These are phyloP conservation scores for Helotiales sp. DNA, from an alignment of 2,329 filamentous ascomycete genomes.

Conservation along the genomic window DNA sequence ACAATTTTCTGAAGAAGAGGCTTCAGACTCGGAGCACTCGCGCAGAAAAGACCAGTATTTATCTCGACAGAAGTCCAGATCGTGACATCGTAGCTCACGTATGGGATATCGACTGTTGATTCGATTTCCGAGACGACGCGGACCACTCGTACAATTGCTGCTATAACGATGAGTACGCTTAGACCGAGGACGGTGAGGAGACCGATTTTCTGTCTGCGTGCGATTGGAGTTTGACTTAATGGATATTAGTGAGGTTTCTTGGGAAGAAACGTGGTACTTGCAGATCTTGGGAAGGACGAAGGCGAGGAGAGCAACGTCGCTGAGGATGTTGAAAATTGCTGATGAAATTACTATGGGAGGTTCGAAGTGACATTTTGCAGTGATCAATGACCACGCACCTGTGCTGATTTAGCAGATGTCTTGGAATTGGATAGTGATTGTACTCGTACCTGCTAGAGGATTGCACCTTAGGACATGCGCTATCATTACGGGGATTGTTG, in stretches of 20 bases:
- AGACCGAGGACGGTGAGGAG: conserved; percentile 7
- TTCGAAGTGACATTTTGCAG: not conserved
- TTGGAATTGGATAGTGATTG: no score
- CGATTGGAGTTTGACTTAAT: not conserved
- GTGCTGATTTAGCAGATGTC: not conserved
- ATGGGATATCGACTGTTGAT: conserved; percentile 1
- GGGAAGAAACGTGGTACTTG: not conserved
- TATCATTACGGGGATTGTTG: not conserved
- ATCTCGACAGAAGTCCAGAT: conserved; percentile 15
- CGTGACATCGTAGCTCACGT: conserved; percentile 11
- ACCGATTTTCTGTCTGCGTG: conserved; percentile 4
- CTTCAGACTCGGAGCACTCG: conserved; percentile 10
- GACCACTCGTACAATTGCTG: conserved; percentile 8
- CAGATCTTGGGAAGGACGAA: not conserved
- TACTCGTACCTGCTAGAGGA: not conserved
- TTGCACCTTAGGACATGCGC: not conserved
- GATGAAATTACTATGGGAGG: no score
- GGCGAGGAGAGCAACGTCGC: not conserved
- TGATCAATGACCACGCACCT: not conserved
- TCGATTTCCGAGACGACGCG: not conserved
- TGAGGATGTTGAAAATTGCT: not conserved
- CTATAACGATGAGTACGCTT: conserved; percentile 12
- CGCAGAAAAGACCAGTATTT: conserved; percentile 16
- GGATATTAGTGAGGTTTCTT: not conserved
- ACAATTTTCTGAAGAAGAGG: conserved; percentile 1